phyloP scores from a whole-genome alignment of 1,284 basidiomycete genomes.

The Acaromyces ingoldii region DNA sequence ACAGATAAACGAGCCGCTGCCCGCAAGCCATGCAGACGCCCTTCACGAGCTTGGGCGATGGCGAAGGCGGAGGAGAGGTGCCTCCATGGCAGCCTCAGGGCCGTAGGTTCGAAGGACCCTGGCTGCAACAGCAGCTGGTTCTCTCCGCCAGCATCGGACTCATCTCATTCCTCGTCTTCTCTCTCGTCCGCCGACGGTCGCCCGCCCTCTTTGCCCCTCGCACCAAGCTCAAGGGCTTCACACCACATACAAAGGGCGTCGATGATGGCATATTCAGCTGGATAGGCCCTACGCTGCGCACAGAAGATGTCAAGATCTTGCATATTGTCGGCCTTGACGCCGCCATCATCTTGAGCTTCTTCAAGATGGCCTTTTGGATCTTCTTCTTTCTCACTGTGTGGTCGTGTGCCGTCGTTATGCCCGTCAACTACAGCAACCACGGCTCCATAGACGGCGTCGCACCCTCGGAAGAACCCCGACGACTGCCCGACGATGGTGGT shows the following conservation, averaged over 20 bases:
- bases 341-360: conserved; percentile 87
- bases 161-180: conserved; percentile 77
- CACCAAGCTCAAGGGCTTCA: conserved; percentile 91
- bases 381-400: conserved; percentile 71
- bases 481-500: conserved; percentile 1
- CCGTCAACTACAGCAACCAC: conserved; percentile 47
- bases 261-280: conserved; percentile 86
- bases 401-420: conserved; percentile 51
- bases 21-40: no score
- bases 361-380: conserved; percentile 87
- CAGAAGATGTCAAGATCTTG: conserved; percentile 86
- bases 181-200: conserved; percentile 77
- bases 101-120: conserved; percentile 60
- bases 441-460: conserved; percentile 49
- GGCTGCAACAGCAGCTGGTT: conserved; percentile 83
- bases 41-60: no score
- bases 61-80: background rate
- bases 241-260: conserved; percentile 68
- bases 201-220: conserved; percentile 83
- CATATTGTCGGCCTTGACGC: conserved; percentile 96
- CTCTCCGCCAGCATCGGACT: conserved; percentile 75
- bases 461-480: conserved; percentile 30
- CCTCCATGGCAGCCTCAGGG: background rate
- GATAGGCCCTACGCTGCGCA: conserved; percentile 84
- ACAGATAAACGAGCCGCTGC: no score